phyloP scores from a whole-genome alignment of 257 asterid species.

The Cruciata laevipes region DNA sequence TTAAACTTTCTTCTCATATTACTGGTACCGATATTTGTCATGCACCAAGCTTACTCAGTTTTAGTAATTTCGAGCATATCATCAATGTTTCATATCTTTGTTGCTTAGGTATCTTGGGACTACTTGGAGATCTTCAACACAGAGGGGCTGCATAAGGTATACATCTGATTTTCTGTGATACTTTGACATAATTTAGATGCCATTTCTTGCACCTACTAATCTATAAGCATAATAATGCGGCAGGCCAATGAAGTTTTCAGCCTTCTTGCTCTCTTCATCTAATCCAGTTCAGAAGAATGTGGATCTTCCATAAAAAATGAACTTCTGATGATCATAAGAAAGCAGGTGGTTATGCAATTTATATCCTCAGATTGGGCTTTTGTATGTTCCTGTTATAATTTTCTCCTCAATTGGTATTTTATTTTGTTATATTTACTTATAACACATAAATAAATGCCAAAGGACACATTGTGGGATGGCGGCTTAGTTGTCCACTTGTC shows the following conservation, averaged over 20 bases:
- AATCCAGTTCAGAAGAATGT: conserved; percentile 45
- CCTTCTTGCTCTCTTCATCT: conserved; percentile 58
- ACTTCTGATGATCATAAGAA: conserved; percentile 70
- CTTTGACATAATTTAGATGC: conserved; percentile 13
- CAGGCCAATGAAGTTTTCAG: conserved; percentile 83
- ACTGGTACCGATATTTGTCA: conserved; percentile 39
- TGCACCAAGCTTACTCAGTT: conserved; percentile 2
- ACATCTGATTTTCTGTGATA: conserved; percentile 9
- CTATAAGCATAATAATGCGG: conserved; percentile 21
- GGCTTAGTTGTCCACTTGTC: not conserved
- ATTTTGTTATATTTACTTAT: no score
- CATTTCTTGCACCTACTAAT: conserved; percentile 10
- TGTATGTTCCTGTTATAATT: conserved; percentile 9
- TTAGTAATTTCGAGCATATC: not conserved
- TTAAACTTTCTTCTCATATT: conserved; percentile 63
- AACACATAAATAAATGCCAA: not conserved
- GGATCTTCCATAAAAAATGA: conserved; percentile 76
- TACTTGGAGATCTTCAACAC: conserved; percentile 68
- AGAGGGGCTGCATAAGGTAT: conserved; percentile 71
- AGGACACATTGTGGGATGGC: not conserved
- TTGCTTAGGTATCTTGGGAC: conserved; percentile 68
- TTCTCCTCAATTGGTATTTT: not conserved
- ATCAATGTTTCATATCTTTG: conserved; percentile 4
- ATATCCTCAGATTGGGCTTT: not conserved
- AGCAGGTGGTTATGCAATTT: conserved; percentile 44